Conservation (phyloP, 352 stramenopile species). For the Elongisporangium senticosum region DNA sequence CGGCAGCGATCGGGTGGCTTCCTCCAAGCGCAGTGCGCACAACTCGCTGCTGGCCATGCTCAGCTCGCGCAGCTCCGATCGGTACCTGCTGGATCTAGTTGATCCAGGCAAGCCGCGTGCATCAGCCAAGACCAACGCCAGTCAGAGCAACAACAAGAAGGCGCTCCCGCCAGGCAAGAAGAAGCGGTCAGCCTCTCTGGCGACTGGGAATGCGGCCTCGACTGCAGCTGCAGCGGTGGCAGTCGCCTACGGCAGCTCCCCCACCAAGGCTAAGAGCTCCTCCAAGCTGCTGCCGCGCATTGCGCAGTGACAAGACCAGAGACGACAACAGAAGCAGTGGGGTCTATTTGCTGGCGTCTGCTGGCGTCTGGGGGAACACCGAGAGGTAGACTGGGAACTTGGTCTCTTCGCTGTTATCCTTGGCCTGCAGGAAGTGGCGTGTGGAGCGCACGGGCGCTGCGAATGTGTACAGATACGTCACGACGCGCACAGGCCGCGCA, state of each 20-base stretch:
- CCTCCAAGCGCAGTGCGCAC: constrained; percentile 6
- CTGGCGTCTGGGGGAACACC: constrained; percentile 4
- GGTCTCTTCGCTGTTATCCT: constrained; percentile 15
- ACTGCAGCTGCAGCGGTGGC: constrained; percentile 4
- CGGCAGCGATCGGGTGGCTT: constrained; percentile 2
- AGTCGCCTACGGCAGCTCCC: constrained; percentile 10
- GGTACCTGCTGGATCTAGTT: constrained; percentile 13
- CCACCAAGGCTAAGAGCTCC: constrained; percentile 26
- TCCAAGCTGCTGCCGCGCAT: constrained; percentile 34
- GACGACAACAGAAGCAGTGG: constrained; percentile 1
- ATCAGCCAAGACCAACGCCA: constrained; percentile 9
- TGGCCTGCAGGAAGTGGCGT: constrained; percentile 44
- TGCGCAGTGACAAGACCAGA: constrained; percentile 11
- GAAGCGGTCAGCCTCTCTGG: constrained; percentile 12
- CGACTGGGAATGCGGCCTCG: background rate
- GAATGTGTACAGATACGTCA: constrained; percentile 79
- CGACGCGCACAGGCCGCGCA: constrained; percentile 33
- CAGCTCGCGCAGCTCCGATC: constrained; percentile 26
- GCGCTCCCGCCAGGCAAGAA: constrained; percentile 20
- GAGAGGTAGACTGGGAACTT: constrained; percentile 70
- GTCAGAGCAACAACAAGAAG: constrained; percentile 14
- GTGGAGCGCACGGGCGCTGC: constrained; percentile 24
- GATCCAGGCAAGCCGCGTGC: constrained; percentile 11
- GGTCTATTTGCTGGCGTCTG: background rate
- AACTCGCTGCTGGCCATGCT: constrained; percentile 15